phyloP scores from a whole-genome alignment of 2,329 filamentous ascomycete genomes.

The Nemania bipapillata region DNA sequence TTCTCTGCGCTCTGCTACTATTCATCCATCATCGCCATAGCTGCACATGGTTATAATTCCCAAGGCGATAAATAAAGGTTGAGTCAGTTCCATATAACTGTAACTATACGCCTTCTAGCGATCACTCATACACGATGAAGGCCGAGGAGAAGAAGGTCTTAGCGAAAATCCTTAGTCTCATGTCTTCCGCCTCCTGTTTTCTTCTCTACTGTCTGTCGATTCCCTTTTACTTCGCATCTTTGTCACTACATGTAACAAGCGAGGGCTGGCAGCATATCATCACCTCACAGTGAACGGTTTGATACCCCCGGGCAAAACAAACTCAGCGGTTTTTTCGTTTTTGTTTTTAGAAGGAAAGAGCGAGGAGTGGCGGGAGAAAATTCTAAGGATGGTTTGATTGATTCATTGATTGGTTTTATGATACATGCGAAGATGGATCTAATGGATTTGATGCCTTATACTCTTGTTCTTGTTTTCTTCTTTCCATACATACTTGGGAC shows the following conservation, averaged over 20 bases:
- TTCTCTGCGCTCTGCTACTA: not conserved
- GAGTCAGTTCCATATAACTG: slow-evolving; percentile 22
- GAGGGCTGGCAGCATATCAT: slow-evolving; percentile 27
- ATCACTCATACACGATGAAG: not conserved
- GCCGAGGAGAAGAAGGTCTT: not conserved
- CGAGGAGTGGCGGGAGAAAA: not conserved
- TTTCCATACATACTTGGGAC: slow-evolving; percentile 8
- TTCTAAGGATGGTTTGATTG: not conserved
- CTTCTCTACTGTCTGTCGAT: not conserved
- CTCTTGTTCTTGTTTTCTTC: not conserved
- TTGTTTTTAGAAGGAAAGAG: not conserved
- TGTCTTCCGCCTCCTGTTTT: not conserved
- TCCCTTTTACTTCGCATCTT: not conserved
- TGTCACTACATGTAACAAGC: slow-evolving; percentile 24
- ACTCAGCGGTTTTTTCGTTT: slow-evolving; percentile 3
- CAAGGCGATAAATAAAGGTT: slow-evolving; percentile 23
- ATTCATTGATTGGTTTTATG: slow-evolving; percentile 4
- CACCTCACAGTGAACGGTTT: slow-evolving; percentile 26
- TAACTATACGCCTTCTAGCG: slow-evolving; percentile 7
- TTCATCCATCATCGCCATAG: not conserved
- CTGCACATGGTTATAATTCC: slow-evolving; percentile 2
- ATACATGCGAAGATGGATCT: not conserved
- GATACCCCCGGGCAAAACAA: slow-evolving; percentile 25
- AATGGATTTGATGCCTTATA: not conserved
- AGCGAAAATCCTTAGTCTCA: not conserved